Base-by-base conservation (phyloP, 352 stramenopile species). In the Elongisporangium prolatum region DNA sequence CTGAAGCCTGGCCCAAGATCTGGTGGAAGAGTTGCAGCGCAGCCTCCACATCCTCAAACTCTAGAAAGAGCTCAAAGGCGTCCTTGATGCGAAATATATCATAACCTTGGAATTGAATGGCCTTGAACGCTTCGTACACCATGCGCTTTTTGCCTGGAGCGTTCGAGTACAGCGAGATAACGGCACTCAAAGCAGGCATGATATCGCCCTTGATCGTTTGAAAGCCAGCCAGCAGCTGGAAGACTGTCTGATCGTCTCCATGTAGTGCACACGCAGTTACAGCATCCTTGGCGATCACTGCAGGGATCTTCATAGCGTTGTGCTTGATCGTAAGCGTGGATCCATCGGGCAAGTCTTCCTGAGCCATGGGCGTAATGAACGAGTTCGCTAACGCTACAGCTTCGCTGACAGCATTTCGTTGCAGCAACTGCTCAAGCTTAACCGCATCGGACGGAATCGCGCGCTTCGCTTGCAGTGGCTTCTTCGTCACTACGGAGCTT, bases 161-260 rank as follows among this genome's bases (percentile, higher is more conserved):
- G 52, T 60, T 59, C 6, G 60, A 61, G 58, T 77, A 79, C 21
- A 67, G 51, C 28, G 57, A 49, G 14, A 71, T 52, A 9, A 65
- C 64, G 24, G 65, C 54, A 40, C 62, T 61, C 9, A 88, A 55
- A 9, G 73, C 78, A 34, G 65, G 61, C 9, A 57, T 60, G 38
- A 76, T 67, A 8, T 74, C 49, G 8, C 63, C 63, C n/a, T 75
- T 65, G 8, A 74, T 59, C 21, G 57, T 49, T 11, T 40, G 48
- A 48, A 89, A 87, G 4, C 72, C 74, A 6, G 62, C 61, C 20
- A 91, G 18, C 21, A 91, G 61, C 6, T 58, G 69, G 9, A 65
- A 56, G 8, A 89, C 64, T 63, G 89, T 88, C 49, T 75, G 52
- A 20, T 75, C 59, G 16, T 86, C 68, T 21, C 64, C 65, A 18